These are phyloP conservation scores for Escallonia herrerae DNA, from an alignment of 129 eudicot genomes.

Conservation along the genomic window DNA sequence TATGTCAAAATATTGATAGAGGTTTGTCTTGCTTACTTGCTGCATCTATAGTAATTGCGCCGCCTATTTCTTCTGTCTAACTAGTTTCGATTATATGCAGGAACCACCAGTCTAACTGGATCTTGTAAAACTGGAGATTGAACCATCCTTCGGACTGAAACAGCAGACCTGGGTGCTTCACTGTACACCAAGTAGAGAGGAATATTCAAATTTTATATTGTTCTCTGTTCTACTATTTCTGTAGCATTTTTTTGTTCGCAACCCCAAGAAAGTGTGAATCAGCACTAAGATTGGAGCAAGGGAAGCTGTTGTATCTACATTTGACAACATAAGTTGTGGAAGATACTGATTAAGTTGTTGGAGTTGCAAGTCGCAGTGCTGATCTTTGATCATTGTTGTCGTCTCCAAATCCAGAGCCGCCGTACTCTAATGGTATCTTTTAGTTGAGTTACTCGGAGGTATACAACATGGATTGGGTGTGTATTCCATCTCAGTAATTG, in stretches of 20 bases:
- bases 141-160: neutral
- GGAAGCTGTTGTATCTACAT: neutral
- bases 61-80: neutral
- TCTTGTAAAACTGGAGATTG: neutral
- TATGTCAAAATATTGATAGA: constrained; percentile 34
- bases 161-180: neutral
- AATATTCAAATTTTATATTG: neutral
- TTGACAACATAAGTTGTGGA: neutral
- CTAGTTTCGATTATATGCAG: neutral
- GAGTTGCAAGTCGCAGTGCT: no score
- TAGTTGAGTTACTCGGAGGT: no score
- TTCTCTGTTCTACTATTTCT: neutral
- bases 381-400: no score
- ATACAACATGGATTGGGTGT: no score
- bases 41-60: neutral
- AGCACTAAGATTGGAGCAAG: neutral
- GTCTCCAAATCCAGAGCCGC: no score
- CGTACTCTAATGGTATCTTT: no score
- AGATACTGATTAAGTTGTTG: no score
- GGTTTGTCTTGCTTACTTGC: constrained; percentile 2
- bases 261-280: neutral
- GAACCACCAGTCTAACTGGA: neutral
- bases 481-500: no score
- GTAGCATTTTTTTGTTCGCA: constrained; percentile 6
- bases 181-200: constrained; percentile 2